Percentiles rank a stretch among this genome's conserved stretches.
phyloP scores from a whole-genome alignment of 1,284 basidiomycete genomes.

The Albatrellus sp. region DNA sequence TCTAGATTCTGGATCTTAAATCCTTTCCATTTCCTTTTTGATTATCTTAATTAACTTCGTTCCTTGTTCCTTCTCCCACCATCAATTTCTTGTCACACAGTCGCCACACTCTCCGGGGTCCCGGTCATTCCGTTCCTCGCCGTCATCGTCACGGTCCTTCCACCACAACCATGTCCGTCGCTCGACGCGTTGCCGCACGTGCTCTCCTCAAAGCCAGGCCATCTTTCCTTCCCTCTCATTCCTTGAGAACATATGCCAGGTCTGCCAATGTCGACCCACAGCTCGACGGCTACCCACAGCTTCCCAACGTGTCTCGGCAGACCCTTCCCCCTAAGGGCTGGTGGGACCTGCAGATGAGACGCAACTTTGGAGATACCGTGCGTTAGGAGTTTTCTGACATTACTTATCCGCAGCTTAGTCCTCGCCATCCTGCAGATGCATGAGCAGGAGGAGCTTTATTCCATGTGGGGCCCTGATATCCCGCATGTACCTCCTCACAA shows the following conservation, averaged over 20 bases:
- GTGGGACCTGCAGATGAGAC: constrained; percentile 73
- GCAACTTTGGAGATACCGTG: constrained; percentile 80
- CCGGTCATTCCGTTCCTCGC: background rate
- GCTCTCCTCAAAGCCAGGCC: constrained; percentile 1
- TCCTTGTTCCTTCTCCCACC: too few relatives aligned
- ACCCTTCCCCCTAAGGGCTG: constrained; percentile 61
- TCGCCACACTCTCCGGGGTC: constrained; percentile 1
- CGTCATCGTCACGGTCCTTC: background rate
- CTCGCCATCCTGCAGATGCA: constrained; percentile 42
- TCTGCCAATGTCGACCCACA: constrained; percentile 44
- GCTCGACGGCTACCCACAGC: constrained; percentile 63
- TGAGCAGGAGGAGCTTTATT: constrained; percentile 72
- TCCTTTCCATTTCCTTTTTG: too few relatives aligned
- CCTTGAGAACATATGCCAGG: constrained; percentile 19
- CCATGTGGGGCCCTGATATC: constrained; percentile 84
- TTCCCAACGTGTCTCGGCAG: constrained; percentile 63
- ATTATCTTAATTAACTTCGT: background rate
- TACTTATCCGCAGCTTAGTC: constrained; percentile 5
- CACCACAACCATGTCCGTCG: constrained; percentile 6
- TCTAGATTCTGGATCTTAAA: too few relatives aligned
- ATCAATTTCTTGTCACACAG: background rate
- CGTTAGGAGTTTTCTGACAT: constrained; percentile 15
- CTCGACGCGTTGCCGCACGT: constrained; percentile 18
- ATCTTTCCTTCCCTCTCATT: background rate
- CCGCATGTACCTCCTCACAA: constrained; percentile 40